Conservation (phyloP, 2,329 filamentous ascomycete species). For the Zasmidium cellare region DNA sequence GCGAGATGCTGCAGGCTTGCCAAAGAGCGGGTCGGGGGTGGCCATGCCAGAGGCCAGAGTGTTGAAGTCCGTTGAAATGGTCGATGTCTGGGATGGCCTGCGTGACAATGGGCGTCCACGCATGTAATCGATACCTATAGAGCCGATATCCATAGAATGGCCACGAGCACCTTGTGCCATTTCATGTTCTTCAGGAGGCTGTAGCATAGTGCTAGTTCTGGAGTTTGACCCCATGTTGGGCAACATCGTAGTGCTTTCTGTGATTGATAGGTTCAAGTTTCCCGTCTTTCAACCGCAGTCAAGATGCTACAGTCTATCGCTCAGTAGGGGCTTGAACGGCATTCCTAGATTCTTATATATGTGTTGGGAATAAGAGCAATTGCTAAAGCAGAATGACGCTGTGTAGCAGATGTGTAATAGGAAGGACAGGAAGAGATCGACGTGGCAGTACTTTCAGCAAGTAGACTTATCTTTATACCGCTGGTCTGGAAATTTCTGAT, state of each 20-base stretch:
- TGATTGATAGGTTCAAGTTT: background rate
- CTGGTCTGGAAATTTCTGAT: slow-evolving; percentile 5
- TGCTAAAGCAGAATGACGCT: too few species aligned
- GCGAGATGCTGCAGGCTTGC: slow-evolving; percentile 13
- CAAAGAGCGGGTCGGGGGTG: slow-evolving; percentile 16
- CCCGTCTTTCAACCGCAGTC: slow-evolving; percentile 11
- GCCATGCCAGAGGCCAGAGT: slow-evolving; percentile 12
- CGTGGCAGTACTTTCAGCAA: background rate
- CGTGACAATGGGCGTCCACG: slow-evolving; percentile 10
- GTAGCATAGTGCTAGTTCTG: slow-evolving; percentile 1
- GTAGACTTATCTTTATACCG: background rate
- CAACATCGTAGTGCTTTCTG: background rate
- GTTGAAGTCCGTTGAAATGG: slow-evolving; percentile 14
- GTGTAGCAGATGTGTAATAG: background rate
- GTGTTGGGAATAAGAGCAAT: background rate
- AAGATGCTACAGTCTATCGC: slow-evolving; percentile 18
- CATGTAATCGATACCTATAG: slow-evolving; percentile 17
- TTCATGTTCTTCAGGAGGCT: background rate
- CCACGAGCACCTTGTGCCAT: background rate
- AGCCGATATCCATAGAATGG: slow-evolving; percentile 13
- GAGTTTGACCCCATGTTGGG: background rate
- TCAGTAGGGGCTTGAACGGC: slow-evolving; percentile 10
- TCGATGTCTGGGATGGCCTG: slow-evolving; percentile 7
- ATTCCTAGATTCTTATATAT: slow-evolving; percentile 6
- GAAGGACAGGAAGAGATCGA: background rate